Conservation (phyloP, 371 early-diverging fungal species). For the Syncephalastrum racemosum region DNA sequence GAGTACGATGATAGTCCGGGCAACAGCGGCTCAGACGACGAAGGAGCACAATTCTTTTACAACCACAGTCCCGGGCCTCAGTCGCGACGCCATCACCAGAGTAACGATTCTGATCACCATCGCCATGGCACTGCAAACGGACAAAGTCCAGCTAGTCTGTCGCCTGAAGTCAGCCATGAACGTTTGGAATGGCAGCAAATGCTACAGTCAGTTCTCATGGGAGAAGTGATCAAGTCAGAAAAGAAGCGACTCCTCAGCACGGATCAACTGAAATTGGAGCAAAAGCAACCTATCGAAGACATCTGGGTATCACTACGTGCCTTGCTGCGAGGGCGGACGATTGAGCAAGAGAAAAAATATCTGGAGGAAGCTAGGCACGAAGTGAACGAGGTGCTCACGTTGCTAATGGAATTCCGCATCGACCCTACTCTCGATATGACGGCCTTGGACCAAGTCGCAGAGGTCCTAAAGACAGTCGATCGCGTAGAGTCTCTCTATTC, state of each 20-base stretch:
- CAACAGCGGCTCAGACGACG: too few species aligned
- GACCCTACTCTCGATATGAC: conserved; percentile 40
- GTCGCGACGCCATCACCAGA: background rate
- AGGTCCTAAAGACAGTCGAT: conserved; percentile 72
- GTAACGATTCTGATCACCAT: background rate
- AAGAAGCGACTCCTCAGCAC: conserved; percentile 65
- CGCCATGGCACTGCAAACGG: background rate
- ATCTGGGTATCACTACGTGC: conserved; percentile 83
- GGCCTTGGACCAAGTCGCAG: conserved; percentile 64
- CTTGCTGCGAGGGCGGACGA: conserved; percentile 58
- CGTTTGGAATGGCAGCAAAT: conserved; percentile 84
- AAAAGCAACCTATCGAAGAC: conserved; percentile 55
- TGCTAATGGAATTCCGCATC: conserved; percentile 66
- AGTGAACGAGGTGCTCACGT: conserved; percentile 61
- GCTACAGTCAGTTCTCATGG: conserved; percentile 81
- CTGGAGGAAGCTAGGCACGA: conserved; percentile 68
- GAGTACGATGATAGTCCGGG: too few species aligned
- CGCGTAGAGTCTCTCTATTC: conserved; percentile 80
- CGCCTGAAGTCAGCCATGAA: conserved; percentile 58
- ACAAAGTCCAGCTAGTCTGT: background rate
- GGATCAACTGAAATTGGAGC: conserved; percentile 42
- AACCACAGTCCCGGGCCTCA: too few species aligned
- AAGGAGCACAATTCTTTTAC: too few species aligned
- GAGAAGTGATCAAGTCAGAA: conserved; percentile 83
- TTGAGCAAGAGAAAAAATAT: conserved; percentile 63